Evolutionary conservation across 2,329 filamentous ascomycete genomes (phyloP).

Genomic region (Magnaporthiopsis poae): DNA sequence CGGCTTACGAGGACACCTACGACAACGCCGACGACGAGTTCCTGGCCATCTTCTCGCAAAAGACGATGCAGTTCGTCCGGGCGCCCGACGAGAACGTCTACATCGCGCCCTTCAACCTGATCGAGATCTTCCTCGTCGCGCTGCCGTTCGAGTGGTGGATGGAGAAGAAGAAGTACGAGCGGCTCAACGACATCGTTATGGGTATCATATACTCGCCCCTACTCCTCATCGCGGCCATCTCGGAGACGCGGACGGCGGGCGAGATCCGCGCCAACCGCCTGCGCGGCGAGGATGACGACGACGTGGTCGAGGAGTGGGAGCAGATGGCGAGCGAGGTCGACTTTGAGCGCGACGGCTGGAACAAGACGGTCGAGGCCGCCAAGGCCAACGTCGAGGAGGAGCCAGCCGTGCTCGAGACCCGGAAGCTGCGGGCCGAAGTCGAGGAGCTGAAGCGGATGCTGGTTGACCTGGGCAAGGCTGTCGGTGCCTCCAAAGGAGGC

Average conservation of each 20-base stretch:
- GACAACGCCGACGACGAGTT: constrained; percentile 91
- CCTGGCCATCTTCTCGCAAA: constrained; percentile 82
- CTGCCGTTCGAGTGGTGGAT: constrained; percentile 95
- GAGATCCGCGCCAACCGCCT: constrained; percentile 63
- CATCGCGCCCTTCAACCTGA: constrained; percentile 87
- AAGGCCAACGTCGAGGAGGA: constrained; percentile 78
- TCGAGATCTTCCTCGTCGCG: constrained; percentile 73
- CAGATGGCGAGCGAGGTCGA: constrained; percentile 63
- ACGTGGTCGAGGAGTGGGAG: constrained; percentile 87
- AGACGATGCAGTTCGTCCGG: constrained; percentile 92
- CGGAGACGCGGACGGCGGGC: constrained; percentile 57
- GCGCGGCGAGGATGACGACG: constrained; percentile 79
- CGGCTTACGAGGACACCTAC: constrained; percentile 88
- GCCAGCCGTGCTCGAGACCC: constrained; percentile 60
- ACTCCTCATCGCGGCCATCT: constrained; percentile 64
- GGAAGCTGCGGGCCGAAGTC: constrained; percentile 48
- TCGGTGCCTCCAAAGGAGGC: constrained; percentile 8
- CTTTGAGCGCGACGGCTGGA: constrained; percentile 77
- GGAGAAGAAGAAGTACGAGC: constrained; percentile 60
- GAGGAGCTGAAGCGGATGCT: constrained; percentile 45
- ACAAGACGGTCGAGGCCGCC: constrained; percentile 63
- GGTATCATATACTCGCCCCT: constrained; percentile 70
- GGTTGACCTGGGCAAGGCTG: constrained; percentile 17
- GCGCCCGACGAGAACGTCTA: constrained; percentile 97
- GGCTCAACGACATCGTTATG: constrained; percentile 69